Percentiles rank a stretch among this genome's conserved stretches.
Evolutionary conservation across 768 basidiomycete genomes (phyloP).

Genomic region (Mycena vitilis): DNA sequence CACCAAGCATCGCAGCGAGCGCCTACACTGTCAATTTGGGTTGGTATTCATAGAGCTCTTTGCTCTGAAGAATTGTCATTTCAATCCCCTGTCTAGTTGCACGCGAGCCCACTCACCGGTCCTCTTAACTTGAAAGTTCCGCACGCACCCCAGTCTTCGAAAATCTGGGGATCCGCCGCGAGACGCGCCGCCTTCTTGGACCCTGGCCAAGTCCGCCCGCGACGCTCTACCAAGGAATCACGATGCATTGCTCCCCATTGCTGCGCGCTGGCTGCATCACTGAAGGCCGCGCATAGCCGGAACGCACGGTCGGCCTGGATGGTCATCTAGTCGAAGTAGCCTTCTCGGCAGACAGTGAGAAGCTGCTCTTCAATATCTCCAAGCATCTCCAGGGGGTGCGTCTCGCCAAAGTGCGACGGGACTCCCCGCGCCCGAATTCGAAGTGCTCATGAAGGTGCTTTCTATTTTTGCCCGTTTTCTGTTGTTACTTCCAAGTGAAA

Average conservation of each 20-base stretch:
- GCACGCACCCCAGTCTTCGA: slow-evolving; percentile 1
- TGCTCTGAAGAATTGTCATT: neutral
- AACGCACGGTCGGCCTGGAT: slow-evolving; percentile 24
- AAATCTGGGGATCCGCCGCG: slow-evolving; percentile 12
- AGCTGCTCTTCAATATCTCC: slow-evolving; percentile 15
- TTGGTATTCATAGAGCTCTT: slow-evolving; percentile 6
- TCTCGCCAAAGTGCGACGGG: slow-evolving; percentile 8
- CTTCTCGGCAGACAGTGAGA: slow-evolving; percentile 19
- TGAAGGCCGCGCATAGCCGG: slow-evolving; percentile 19
- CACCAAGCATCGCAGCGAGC: too few relatives aligned
- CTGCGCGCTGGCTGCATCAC: slow-evolving; percentile 21
- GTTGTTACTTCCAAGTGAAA: too few relatives aligned
- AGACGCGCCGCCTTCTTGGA: slow-evolving; percentile 7
- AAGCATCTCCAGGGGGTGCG: slow-evolving; percentile 11
- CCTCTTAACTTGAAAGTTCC: slow-evolving; percentile 19
- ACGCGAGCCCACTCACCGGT: slow-evolving; percentile 2
- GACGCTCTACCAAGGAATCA: neutral
- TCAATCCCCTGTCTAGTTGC: neutral
- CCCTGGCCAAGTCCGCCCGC: neutral
- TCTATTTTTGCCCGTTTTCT: too few relatives aligned
- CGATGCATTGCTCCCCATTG: slow-evolving; percentile 21
- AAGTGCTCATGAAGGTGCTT: too few relatives aligned
- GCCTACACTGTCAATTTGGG: too few relatives aligned
- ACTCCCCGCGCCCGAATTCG: too few relatives aligned
- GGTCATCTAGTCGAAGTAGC: slow-evolving; percentile 4